Base-by-base conservation (phyloP, 768 basidiomycete species). In the Boletales sp. region DNA sequence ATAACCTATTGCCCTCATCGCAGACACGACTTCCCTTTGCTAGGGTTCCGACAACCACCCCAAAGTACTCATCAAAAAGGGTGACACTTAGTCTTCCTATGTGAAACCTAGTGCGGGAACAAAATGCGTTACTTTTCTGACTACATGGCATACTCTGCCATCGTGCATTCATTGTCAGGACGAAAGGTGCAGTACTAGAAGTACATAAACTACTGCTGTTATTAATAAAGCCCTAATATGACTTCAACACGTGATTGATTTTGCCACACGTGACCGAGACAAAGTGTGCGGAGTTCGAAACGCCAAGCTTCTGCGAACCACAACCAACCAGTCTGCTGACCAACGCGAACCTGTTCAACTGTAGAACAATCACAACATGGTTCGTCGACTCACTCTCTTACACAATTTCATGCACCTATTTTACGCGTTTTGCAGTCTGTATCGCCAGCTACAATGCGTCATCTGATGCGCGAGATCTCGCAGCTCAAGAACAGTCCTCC, bases 391-490 rank as follows among this genome's bases (percentile, higher is more conserved):
- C 10, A 24, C 24, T 27, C 37, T 13, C 17, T 19, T 30, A 34
- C 31, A n/a, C 5, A 7, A 19, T 18, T 35, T 19, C 12, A 2
- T 40, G 10, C 30, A 36, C 30, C 35, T 45, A 49, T 14, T 34
- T 32, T 54, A 17, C 15, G 19, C 37, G 27, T 43, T 7, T 32
- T 34, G 17, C 47, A 76, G 76, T 70, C 75, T 39, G 63, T 76
- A 37, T 58, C 68, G 19, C 79, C 84, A 50, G 66, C 80, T 50
- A 82, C 82, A 37, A 80, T 91, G 72, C 90, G 93, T 56, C 86
- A 90, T 53, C 72, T 97, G 62, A 87, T 94, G 79, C 84, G 89
- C 46, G 94, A 97, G 71, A 77, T 94, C 39, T 78, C 75, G 35
- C 85, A 89, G 58, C 80, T 97, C 51, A 83, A 84, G 69, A 86